These are phyloP conservation scores for Thielaviopsis punctulata DNA, from an alignment of 2,329 filamentous ascomycete species.

Conservation along the genomic window DNA sequence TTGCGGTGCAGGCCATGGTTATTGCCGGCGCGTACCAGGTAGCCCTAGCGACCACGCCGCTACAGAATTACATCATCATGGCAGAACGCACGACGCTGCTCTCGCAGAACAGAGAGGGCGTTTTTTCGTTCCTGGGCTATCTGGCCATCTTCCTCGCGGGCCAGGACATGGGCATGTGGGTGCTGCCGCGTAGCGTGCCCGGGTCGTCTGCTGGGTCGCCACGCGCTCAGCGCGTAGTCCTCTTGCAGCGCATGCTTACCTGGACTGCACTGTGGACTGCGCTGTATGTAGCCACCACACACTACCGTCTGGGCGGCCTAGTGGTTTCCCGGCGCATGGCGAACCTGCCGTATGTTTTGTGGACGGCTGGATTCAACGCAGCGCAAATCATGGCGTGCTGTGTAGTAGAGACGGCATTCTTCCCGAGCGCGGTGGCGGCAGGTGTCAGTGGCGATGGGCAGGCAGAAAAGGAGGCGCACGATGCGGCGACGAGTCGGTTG, in stretches of 20 bases:
- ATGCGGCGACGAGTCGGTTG: constrained; percentile 61
- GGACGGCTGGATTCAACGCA: constrained; percentile 83
- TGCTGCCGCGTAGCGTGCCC: constrained; percentile 45
- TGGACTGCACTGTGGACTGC: constrained; percentile 52
- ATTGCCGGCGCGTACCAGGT: constrained; percentile 57
- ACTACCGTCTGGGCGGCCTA: constrained; percentile 52
- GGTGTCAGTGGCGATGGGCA: constrained; percentile 17
- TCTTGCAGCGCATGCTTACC: constrained; percentile 44
- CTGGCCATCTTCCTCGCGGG: constrained; percentile 87
- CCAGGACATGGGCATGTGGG: constrained; percentile 63
- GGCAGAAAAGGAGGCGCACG: constrained; percentile 43
- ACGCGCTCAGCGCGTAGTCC: constrained; percentile 32
- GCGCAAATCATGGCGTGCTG: constrained; percentile 67
- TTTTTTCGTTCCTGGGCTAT: constrained; percentile 92
- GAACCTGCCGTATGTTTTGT: constrained; percentile 84
- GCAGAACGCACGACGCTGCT: constrained; percentile 64
- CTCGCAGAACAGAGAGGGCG: constrained; percentile 81
- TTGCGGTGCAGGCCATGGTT: constrained; percentile 54
- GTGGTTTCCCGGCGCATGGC: constrained; percentile 75
- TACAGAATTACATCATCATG: constrained; percentile 69
- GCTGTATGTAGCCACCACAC: constrained; percentile 55
- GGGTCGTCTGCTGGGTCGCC: constrained; percentile 18
- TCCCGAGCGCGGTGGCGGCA: constrained; percentile 35
- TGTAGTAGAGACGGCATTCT: constrained; percentile 59
- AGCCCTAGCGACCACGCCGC: constrained; percentile 54